A percentile compares a stretch with the other conserved stretches of the same genome.
phyloP scores from a whole-genome alignment of 2,329 filamentous ascomycete genomes.

The Aspergillus sp. region DNA sequence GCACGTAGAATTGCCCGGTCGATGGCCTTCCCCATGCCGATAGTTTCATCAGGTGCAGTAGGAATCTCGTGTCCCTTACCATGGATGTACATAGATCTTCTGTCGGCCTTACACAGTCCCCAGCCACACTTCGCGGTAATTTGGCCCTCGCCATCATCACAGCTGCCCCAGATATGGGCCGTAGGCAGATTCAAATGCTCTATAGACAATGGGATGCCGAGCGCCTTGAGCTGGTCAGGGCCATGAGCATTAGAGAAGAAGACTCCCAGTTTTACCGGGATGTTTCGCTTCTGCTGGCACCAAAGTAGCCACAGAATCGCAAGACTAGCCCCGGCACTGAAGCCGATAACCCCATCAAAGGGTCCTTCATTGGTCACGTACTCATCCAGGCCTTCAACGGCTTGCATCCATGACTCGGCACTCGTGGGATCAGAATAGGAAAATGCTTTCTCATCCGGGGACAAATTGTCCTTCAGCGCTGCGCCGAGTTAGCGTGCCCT shows the following conservation, averaged over 20 bases:
- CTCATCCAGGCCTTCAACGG: constrained; percentile 9
- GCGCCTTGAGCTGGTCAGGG: neutral
- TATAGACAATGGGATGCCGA: neutral
- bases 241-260: constrained; percentile 17
- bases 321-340: constrained; percentile 25
- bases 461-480: neutral
- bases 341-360: constrained; percentile 29
- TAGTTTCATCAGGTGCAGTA: neutral
- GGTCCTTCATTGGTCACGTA: constrained; percentile 25
- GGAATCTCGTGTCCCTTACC: constrained; percentile 15
- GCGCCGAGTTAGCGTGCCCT: too few relatives aligned
- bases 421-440: constrained; percentile 5
- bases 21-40: neutral
- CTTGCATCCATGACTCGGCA: constrained; percentile 1
- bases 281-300: constrained; percentile 1
- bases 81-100: constrained; percentile 14
- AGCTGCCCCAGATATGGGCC: constrained; percentile 18
- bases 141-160: neutral
- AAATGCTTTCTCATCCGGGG: constrained; percentile 5
- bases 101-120: constrained; percentile 6
- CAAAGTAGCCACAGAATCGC: constrained; percentile 17
- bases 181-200: constrained; percentile 13
- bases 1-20: neutral
- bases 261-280: constrained; percentile 26
- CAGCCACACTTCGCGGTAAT: neutral